Conservation (phyloP, 768 basidiomycete species). For the Russula olivacea region DNA sequence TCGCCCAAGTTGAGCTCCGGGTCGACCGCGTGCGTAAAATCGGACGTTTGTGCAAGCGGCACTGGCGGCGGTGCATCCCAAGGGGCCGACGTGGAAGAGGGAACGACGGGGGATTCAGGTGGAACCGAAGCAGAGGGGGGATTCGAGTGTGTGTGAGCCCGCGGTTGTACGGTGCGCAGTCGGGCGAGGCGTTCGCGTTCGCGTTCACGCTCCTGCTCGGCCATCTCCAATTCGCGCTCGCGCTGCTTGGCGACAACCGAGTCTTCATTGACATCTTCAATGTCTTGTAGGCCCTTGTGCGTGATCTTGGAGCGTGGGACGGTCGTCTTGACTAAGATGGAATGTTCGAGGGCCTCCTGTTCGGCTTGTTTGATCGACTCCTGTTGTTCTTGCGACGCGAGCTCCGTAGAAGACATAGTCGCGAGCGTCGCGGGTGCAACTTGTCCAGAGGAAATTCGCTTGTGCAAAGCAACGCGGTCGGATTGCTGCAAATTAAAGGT, state of each 20-base stretch:
- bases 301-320: conserved; percentile 77
- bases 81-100: conserved; percentile 29
- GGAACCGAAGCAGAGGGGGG: conserved; percentile 47
- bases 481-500: conserved; percentile 81
- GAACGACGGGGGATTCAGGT: conserved; percentile 61
- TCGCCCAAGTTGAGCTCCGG: conserved; percentile 25
- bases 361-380: conserved; percentile 77
- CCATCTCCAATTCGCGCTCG: conserved; percentile 45
- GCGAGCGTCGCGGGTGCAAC: conserved; percentile 71
- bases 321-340: conserved; percentile 67
- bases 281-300: conserved; percentile 88
- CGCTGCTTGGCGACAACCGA: conserved; percentile 24
- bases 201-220: conserved; percentile 51
- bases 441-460: conserved; percentile 61
- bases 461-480: conserved; percentile 75
- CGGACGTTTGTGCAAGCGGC: conserved; percentile 44
- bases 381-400: conserved; percentile 83
- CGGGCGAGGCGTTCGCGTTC: conserved; percentile 69
- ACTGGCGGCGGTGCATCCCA: conserved; percentile 61
- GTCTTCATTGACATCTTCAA: conserved; percentile 66
- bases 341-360: conserved; percentile 77
- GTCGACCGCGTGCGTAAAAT: conserved; percentile 29
- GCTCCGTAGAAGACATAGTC: conserved; percentile 80
- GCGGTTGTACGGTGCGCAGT: conserved; percentile 35
- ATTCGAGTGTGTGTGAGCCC: conserved; percentile 30